Evolutionary conservation across 345 rosid genomes (phyloP), one percentile per base, ranked within the genome.

Genomic region (Populus ilicifolia): DNA sequence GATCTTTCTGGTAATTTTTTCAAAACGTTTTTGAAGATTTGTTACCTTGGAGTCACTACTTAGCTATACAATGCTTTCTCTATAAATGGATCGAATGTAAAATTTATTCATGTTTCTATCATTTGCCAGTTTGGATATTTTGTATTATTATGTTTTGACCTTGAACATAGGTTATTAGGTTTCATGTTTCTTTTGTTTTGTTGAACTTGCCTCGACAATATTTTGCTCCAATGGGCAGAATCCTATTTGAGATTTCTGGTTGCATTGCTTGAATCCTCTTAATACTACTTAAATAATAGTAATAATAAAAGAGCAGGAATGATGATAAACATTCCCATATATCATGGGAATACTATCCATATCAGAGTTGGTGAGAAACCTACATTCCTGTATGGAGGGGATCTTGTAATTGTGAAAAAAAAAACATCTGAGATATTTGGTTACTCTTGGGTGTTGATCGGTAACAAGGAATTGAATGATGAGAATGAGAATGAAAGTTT

Each of bases 1-100:
- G 88, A 83, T 71, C 79, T 68, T 71, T 90, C 90, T 77, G 92
- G 94, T 90, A 87, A 54, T 59, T 78, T 27, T 66, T 35, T 54
- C 82, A 10, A 25, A 75, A 65, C 63, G 39, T 56, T 81, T 79
- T 11, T 38, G 72, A 43, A 67, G 77, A 39, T 71, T 71, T 48
- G 46, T 59, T 72, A 48, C 72, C 29, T 67, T 67, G 18, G 71
- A 43, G 35, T 76, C 29, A 36, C 61, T 48, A 17, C 21, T 66
- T 11, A 35, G 52, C 18, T 21, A 43, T 21, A 20, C 13, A 70
- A 33, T 73, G 16, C 4, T 66, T 36, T 18, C 27, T 74, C 8
- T 8, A 7, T 74, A 18, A 30, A 64, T 44, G 29, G 41, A 46
- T n/a, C 9, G 50, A 67, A 48, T 35, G 50, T 27, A 65, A 68